Percentiles rank a stretch among this genome's conserved stretches.
Evolutionary conservation across 164 flowering plant species (phyloP).

Genomic region (Macadamia tetraphylla): DNA sequence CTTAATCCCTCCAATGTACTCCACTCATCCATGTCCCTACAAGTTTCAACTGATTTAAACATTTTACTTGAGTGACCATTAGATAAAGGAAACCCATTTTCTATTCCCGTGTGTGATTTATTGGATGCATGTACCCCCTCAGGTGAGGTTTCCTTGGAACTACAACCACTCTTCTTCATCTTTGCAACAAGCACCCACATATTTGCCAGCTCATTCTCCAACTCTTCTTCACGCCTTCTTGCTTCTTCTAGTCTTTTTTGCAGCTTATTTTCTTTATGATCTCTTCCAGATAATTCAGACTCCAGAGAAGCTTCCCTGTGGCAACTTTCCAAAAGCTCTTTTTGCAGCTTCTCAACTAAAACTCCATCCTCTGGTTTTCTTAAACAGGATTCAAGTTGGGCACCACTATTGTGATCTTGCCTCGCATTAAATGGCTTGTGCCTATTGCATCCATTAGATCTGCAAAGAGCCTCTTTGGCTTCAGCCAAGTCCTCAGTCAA

Average conservation of each 20-base stretch:
- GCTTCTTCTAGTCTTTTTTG: conserved; percentile 47
- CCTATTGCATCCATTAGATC: conserved; percentile 31
- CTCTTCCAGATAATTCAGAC: conserved; percentile 49
- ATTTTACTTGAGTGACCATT: conserved; percentile 16
- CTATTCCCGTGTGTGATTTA: conserved; percentile 6
- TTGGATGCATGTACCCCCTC: conserved; percentile 17
- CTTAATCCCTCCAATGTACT: conserved; percentile 32
- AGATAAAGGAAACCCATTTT: conserved; percentile 20
- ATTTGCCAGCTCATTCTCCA: conserved; percentile 77
- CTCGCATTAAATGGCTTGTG: conserved; percentile 22
- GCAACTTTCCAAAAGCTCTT: conserved; percentile 37
- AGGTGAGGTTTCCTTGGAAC: conserved; percentile 23
- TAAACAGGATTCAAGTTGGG: conserved; percentile 20
- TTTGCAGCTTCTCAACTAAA: conserved; percentile 44
- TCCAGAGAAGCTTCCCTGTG: conserved; percentile 59
- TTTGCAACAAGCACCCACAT: conserved; percentile 77
- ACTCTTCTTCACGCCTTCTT: conserved; percentile 47
- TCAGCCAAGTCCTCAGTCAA: conserved; percentile 50
- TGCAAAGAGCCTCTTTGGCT: conserved; percentile 34
- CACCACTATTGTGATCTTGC: conserved; percentile 19
- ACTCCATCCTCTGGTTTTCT: conserved; percentile 31
- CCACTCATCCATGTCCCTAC: conserved; percentile 9
- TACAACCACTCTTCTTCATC: conserved; percentile 36
- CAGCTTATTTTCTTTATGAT: conserved; percentile 44
- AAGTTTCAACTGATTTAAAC: conserved; percentile 18